phyloP scores from a whole-genome alignment of 2,329 filamentous ascomycete genomes.

The Sclerotinia spermophila region DNA sequence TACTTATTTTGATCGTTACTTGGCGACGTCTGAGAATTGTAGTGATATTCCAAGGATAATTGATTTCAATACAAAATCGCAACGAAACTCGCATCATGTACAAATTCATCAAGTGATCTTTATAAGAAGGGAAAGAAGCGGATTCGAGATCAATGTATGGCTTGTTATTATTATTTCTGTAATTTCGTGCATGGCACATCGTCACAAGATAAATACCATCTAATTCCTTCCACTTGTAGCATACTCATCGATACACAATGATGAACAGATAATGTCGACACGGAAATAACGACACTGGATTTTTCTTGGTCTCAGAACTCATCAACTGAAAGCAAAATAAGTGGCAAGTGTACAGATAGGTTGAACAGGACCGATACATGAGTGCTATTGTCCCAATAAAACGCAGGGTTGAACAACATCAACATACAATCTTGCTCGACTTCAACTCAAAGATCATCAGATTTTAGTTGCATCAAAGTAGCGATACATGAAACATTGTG shows the following conservation, averaged over 20 bases:
- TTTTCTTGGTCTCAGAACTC: neutral
- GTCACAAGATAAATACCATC: neutral
- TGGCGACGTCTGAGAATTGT: neutral
- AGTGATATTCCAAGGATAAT: neutral
- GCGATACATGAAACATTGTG: neutral
- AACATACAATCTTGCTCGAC: neutral
- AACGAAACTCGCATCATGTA: neutral
- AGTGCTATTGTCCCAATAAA: neutral
- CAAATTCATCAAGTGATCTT: neutral
- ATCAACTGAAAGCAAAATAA: too few species aligned
- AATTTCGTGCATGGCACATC: neutral
- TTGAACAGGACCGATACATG: neutral
- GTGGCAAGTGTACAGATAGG: neutral
- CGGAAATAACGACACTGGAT: neutral
- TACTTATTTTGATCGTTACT: neutral
- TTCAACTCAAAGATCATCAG: neutral
- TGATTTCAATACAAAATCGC: neutral
- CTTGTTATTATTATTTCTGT: neutral
- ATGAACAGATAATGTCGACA: neutral
- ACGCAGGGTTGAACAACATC: neutral
- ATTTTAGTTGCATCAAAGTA: neutral
- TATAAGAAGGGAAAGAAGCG: neutral
- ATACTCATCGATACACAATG: neutral
- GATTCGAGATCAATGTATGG: neutral
- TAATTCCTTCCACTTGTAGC: neutral